Conservation (phyloP, 139 green algal genomes). For the Coelastrella sp. region DNA sequence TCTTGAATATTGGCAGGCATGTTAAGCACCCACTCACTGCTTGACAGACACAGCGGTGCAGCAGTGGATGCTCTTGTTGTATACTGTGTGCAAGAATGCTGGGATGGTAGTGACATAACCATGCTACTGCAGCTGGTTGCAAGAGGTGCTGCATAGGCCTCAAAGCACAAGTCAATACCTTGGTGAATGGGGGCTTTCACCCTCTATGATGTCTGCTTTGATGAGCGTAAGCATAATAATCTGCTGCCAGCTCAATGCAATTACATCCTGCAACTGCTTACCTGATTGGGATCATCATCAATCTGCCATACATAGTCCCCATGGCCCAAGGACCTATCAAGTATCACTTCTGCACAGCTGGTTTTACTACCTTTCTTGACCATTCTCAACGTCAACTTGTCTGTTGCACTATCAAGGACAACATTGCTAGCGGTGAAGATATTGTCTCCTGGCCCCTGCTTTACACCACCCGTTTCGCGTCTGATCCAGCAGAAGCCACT, state of each 20-base stretch:
- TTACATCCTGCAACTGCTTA: background rate
- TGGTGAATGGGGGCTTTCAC: background rate
- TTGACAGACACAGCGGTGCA: background rate
- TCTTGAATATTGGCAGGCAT: background rate
- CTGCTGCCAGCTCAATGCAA: background rate
- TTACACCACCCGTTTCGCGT: background rate
- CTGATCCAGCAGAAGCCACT: constrained; percentile 14
- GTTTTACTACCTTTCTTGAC: constrained; percentile 3
- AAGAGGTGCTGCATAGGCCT: too few relatives aligned
- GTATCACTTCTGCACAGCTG: background rate
- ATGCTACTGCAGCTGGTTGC: too few relatives aligned
- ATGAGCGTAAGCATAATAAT: too few relatives aligned
- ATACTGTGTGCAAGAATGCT: too few relatives aligned
- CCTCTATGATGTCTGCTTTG: too few relatives aligned
- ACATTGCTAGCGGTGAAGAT: background rate
- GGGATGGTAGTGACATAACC: too few relatives aligned
- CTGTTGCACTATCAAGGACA: background rate
- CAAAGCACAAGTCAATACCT: too few relatives aligned
- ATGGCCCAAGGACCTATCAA: background rate
- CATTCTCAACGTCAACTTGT: background rate
- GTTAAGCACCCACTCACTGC: background rate
- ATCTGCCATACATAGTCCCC: background rate
- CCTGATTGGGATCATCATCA: background rate
- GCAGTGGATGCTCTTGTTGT: background rate
- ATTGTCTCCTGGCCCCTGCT: constrained; percentile 12